Base-by-base conservation (phyloP, 306 rosid genomes). In the Begonia loranthoides region DNA sequence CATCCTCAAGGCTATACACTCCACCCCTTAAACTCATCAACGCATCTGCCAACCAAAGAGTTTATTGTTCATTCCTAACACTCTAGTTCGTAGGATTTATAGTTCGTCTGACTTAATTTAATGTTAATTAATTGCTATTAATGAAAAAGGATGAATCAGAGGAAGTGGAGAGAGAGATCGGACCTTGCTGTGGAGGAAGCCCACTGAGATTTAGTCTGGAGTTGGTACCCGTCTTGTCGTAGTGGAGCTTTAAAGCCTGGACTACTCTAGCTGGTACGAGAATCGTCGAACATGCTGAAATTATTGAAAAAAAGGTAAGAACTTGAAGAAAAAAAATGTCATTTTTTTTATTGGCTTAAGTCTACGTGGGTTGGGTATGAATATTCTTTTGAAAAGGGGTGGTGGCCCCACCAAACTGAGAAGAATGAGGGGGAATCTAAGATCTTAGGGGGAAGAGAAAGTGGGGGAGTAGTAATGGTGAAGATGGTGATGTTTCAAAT, bases 261-360 rank as follows among this genome's bases (percentile, higher is more conserved):
- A 82, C 76, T 8, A 87, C 96, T 70, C 86, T 87, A 0, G 89
- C 94, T 3, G 96, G 94, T 58, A 87, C 77, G 36, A 79, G 78
- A 64, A 82, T 89, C 0, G 82, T 70, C 13, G 93, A 64, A 63
- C 66, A 61, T 49, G 64, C 74, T 59, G 68, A 17, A 54, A 16
- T 63, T 49, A 46, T 33, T 13, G 34, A 10, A 55, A 15, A 12
- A 5, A 6, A 39, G 43, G 6, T 39, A 5, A 39, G 43, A 5
- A 39, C 10, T 39, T 39, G 43, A 10, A 39, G 43, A 10, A 39
- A 39, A 5, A 43, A 43, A 43, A 43, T 10, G 13, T n/a, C 15
- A 43, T 43, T 0, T 28, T 28, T 28, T 28, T 28, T 28, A 1
- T 4, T 28, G 22, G 22, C 22, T 19, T n/a, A n/a, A 1, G 36